Evolutionary conservation across 2,329 filamentous ascomycete species (phyloP).

Genomic region (Thermothelomyces thermophilus): DNA sequence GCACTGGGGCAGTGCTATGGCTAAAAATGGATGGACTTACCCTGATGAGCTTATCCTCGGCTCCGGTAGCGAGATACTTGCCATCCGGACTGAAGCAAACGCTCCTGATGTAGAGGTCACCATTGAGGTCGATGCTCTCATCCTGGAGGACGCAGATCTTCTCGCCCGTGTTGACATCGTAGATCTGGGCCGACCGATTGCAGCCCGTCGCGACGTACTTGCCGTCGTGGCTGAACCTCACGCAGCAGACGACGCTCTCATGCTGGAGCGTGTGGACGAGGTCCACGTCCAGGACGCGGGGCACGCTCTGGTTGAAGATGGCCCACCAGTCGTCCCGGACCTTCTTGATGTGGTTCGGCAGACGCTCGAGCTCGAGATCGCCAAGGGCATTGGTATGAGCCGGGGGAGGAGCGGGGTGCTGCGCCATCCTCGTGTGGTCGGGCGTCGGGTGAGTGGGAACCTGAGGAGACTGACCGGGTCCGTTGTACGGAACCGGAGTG

Average conservation of each 20-base stretch:
- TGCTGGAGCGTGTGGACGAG: conserved; percentile 88
- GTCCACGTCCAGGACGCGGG: conserved; percentile 85
- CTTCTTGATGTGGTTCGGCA: conserved; percentile 83
- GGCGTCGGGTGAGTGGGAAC: conserved; percentile 72
- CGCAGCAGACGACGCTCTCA: conserved; percentile 96
- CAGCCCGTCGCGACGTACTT: conserved; percentile 95
- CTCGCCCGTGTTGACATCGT: conserved; percentile 79
- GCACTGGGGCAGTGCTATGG: not conserved
- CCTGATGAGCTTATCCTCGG: conserved; percentile 94
- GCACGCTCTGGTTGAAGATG: conserved; percentile 89
- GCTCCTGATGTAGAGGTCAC: conserved; percentile 93
- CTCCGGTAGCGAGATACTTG: conserved; percentile 86
- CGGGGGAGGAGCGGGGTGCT: conserved; percentile 36
- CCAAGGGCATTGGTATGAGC: conserved; percentile 60
- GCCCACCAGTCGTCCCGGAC: conserved; percentile 90
- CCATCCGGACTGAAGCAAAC: conserved; percentile 98
- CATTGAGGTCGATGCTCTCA: conserved; percentile 75
- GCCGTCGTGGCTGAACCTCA: conserved; percentile 91
- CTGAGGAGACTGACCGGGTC: conserved; percentile 75
- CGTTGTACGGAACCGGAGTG: conserved; percentile 78
- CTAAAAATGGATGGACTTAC: conserved; percentile 45
- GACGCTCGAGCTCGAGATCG: conserved; percentile 78
- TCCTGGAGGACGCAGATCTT: conserved; percentile 90
- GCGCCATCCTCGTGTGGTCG: conserved; percentile 51
- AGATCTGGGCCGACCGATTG: conserved; percentile 99